Evolutionary conservation across 2,329 filamentous ascomycete species (phyloP).

Genomic region (Parastagonospora nodorum): DNA sequence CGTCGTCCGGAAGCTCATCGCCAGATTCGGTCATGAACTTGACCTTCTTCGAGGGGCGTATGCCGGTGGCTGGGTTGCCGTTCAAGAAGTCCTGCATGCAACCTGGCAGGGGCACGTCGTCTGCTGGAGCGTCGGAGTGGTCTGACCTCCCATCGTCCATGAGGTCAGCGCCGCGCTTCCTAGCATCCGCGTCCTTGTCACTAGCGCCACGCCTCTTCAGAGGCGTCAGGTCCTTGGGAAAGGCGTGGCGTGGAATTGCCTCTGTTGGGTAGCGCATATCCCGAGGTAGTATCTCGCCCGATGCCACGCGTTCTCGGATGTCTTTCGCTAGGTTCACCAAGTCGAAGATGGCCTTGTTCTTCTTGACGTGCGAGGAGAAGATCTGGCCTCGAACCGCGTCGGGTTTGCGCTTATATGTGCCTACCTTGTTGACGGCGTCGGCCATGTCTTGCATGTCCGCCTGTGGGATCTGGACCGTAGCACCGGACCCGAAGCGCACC

Average conservation of each 20-base stretch:
- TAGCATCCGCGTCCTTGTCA: background rate
- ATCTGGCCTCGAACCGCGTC: slow-evolving; percentile 18
- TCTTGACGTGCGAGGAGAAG: slow-evolving; percentile 9
- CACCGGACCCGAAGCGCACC: slow-evolving; percentile 5
- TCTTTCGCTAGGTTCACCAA: background rate
- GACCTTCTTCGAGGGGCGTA: no score
- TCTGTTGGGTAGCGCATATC: background rate
- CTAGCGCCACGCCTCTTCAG: background rate
- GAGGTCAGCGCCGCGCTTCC: background rate
- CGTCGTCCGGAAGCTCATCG: no score
- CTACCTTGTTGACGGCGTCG: slow-evolving; percentile 3
- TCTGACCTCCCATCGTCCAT: background rate
- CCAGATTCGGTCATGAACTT: no score
- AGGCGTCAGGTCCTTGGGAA: background rate
- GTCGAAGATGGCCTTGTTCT: slow-evolving; percentile 11
- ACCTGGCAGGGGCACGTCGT: background rate
- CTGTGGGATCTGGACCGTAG: background rate
- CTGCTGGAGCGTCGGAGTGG: background rate
- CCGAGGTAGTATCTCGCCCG: slow-evolving; percentile 2
- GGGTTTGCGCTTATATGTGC: background rate
- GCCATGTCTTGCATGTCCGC: slow-evolving; percentile 8
- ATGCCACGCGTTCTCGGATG: background rate
- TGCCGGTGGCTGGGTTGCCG: no score
- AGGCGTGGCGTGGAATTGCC: background rate
- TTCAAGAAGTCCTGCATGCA: background rate